These are phyloP conservation scores for Scutellaria galericulata DNA, from an alignment of 257 asterid genomes.

Conservation along the genomic window DNA sequence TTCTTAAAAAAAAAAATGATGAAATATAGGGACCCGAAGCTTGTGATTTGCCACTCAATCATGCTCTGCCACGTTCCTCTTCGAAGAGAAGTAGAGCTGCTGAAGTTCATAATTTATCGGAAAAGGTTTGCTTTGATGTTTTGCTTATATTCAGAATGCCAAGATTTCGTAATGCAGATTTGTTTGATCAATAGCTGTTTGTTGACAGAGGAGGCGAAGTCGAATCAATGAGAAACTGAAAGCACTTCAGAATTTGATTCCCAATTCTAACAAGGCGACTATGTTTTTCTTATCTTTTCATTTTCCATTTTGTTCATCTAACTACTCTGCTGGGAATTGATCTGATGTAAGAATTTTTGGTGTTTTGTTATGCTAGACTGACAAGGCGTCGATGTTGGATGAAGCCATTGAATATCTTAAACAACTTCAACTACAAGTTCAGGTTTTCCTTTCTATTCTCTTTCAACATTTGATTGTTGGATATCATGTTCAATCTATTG, in stretches of 20 bases:
- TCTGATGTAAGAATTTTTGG: conserved; percentile 26
- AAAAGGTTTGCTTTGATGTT: conserved; percentile 64
- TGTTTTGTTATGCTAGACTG: conserved; percentile 61
- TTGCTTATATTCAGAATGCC: conserved; percentile 19
- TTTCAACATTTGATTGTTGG: background rate
- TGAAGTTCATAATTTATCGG: conserved; percentile 90
- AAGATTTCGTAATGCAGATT: conserved; percentile 16
- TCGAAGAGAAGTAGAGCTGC: conserved; percentile 96
- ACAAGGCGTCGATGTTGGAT: conserved; percentile 98
- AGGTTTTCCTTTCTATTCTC: conserved; percentile 58
- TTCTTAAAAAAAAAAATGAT: conserved; percentile 12
- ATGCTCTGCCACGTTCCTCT: conserved; percentile 62
- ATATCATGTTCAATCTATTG: conserved; percentile 9
- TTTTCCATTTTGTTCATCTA: background rate
- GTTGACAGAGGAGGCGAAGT: conserved; percentile 90
- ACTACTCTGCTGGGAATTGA: conserved; percentile 20
- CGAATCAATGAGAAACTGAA: conserved; percentile 92
- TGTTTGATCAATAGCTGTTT: conserved; percentile 33
- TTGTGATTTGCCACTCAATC: conserved; percentile 49
- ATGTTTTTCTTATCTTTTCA: conserved; percentile 5
- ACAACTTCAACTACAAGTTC: conserved; percentile 97
- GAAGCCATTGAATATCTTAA: conserved; percentile 96
- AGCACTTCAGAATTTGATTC: conserved; percentile 90
- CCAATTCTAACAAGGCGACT: conserved; percentile 82
- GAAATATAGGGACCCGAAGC: conserved; percentile 62